Base-by-base conservation (phyloP, 768 basidiomycete species). In the Lyophyllum semitale region DNA sequence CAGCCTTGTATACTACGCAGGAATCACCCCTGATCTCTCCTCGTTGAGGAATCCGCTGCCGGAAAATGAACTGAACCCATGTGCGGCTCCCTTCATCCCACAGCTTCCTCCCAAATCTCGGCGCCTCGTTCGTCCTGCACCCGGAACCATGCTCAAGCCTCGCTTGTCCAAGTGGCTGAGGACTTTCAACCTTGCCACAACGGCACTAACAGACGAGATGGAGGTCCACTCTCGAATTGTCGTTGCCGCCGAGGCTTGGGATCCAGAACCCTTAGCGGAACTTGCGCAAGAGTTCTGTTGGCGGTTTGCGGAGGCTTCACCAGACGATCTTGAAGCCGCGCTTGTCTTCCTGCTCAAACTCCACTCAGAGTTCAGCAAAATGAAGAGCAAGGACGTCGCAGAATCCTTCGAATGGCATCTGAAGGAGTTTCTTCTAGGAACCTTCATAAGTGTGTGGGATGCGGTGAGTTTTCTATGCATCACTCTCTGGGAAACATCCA, bases 391-490 rank as follows among this genome's bases (percentile, higher is more conserved):
- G 22, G 59, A 58, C 12, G 26, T 48, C 30, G 59, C 50, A 9
- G 54, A 58, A 41, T 40, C 48, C 15, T 63, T 60, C 20, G 44
- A 55, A 29, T 63, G 62, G 62, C 59, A 60, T 37, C 38, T 60
- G 1, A 63, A 60, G 49, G 62, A 63, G 38, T 44, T 26, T 20
- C 38, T 62, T 26, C 48, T 62, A 26, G 60, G 59, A 7, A 60
- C 63, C 17, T 64, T 62, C 25, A 37, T 57, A 30, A 62, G 59
- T 30, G 59, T 62, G n/a, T 64, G 63, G 63, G 63, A 64, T 42
- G 54, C 59, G 29, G 63, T 64, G 30, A 59, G 60, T 54, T 9
- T 41, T 41, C 43, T 54, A 12, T 11, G 23, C 8, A 29, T 20
- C 9, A 18, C 23, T 50, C 1, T 13, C 12, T 22, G 15, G 18